A percentile compares a stretch with the other conserved stretches of the same genome.
phyloP scores from a whole-genome alignment of 352 stramenopile genomes.

The Thalassiosira allenii region DNA sequence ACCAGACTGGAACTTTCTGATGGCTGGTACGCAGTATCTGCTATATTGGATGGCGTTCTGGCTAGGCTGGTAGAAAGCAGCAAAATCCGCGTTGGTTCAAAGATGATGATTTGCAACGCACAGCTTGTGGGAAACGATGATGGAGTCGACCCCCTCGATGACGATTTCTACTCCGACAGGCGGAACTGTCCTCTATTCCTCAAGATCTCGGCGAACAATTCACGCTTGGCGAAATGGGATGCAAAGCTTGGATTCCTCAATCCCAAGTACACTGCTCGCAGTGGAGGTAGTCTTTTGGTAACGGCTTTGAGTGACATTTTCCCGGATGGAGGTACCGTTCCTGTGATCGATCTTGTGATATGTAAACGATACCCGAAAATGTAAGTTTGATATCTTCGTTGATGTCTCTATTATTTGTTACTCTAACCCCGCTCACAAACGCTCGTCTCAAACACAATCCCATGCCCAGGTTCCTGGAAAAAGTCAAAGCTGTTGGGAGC shows the following conservation, averaged over 20 bases:
- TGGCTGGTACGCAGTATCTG: constrained; percentile 87
- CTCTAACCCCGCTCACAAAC: too few relatives aligned
- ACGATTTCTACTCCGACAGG: constrained; percentile 53
- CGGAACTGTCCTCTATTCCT: constrained; percentile 61
- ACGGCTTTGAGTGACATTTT: constrained; percentile 72
- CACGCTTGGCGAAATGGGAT: constrained; percentile 84
- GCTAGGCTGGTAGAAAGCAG: constrained; percentile 61
- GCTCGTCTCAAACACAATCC: too few relatives aligned
- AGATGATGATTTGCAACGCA: constrained; percentile 83
- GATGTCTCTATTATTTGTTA: too few relatives aligned
- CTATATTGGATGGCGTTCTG: constrained; percentile 78
- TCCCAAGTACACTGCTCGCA: constrained; percentile 31
- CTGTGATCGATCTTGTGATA: constrained; percentile 73
- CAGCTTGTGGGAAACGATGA: constrained; percentile 74
- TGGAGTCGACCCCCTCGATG: constrained; percentile 85
- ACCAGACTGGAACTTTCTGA: constrained; percentile 83
- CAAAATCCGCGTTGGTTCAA: constrained; percentile 83
- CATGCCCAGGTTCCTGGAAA: too few relatives aligned
- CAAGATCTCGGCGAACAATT: constrained; percentile 79
- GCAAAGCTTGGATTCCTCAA: constrained; percentile 85
- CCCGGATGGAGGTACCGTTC: constrained; percentile 73
- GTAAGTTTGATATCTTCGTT: too few relatives aligned
- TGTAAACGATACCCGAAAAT: constrained; percentile 75
- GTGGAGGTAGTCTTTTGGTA: constrained; percentile 52
- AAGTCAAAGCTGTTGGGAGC: constrained; percentile 38